These are phyloP conservation scores for Byssoonygena ceratinophila DNA, from an alignment of 2,329 filamentous ascomycete genomes.

Conservation along the genomic window DNA sequence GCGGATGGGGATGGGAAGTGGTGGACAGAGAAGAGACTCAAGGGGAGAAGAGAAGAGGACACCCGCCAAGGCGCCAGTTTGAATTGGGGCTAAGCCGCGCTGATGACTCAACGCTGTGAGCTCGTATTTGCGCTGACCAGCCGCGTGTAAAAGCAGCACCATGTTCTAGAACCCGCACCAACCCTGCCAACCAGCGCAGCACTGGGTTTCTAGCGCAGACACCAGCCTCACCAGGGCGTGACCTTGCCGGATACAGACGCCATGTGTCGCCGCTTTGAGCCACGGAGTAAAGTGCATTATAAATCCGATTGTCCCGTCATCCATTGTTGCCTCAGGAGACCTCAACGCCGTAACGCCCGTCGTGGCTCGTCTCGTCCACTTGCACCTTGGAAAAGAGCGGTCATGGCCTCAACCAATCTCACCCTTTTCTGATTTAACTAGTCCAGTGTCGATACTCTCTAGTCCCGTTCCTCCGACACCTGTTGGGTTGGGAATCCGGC, in stretches of 20 bases:
- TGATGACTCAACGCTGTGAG: constrained; percentile 4
- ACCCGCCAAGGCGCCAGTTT: constrained; percentile 2
- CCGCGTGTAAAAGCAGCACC: neutral
- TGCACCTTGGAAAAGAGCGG: neutral
- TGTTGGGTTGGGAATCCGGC: neutral
- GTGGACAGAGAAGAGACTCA: neutral
- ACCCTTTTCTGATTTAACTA: too few relatives aligned
- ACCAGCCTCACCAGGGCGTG: neutral
- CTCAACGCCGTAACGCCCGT: neutral
- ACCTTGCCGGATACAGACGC: neutral
- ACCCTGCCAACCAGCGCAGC: too few relatives aligned
- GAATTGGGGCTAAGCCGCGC: neutral
- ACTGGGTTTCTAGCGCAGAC: neutral
- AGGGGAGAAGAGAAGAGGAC: neutral
- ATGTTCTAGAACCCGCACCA: constrained; percentile 5
- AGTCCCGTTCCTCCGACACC: neutral
- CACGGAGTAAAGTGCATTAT: neutral
- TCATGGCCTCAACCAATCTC: too few relatives aligned
- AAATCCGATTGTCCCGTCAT: neutral
- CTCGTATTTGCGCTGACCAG: neutral
- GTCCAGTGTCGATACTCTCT: too few relatives aligned
- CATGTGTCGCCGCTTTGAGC: neutral
- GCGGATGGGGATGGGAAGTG: neutral
- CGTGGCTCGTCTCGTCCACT: too few relatives aligned
- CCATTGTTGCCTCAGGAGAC: neutral